phyloP scores from a whole-genome alignment of 2,329 filamentous ascomycete species.

The Cordyceps militaris region DNA sequence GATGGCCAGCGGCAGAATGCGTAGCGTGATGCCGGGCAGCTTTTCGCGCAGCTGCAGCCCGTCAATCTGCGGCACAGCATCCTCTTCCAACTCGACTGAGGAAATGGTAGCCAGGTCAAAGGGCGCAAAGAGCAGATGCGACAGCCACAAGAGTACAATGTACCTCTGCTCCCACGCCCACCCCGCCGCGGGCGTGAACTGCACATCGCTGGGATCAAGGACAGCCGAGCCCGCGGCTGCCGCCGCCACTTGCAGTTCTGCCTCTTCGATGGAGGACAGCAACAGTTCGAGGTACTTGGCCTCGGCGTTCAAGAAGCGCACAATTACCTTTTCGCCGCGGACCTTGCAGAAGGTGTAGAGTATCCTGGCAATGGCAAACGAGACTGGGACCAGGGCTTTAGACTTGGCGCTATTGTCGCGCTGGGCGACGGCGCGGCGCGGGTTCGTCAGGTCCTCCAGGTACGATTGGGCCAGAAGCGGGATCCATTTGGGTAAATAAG shows the following conservation, averaged over 20 bases:
- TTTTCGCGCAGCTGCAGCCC: constrained; percentile 50
- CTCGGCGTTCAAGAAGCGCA: constrained; percentile 86
- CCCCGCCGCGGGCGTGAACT: constrained; percentile 14
- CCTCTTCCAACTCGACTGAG: constrained; percentile 43
- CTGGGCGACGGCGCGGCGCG: constrained; percentile 21
- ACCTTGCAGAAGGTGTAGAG: constrained; percentile 93
- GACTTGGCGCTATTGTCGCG: constrained; percentile 22
- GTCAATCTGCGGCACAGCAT: constrained; percentile 33
- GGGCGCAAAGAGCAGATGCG: constrained; percentile 73
- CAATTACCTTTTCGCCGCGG: constrained; percentile 84
- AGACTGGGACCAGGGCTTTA: constrained; percentile 47
- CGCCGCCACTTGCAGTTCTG: constrained; percentile 28
- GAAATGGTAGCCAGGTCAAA: constrained; percentile 90
- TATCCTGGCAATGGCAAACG: constrained; percentile 67
- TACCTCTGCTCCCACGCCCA: constrained; percentile 87
- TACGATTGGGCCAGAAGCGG: constrained; percentile 70
- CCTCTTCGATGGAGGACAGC: constrained; percentile 63
- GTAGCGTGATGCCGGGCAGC: constrained; percentile 62
- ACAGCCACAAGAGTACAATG: constrained; percentile 79
- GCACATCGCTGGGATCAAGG: constrained; percentile 8
- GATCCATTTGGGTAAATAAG: constrained; percentile 69
- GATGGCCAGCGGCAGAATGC: constrained; percentile 64
- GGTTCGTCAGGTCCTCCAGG: constrained; percentile 53
- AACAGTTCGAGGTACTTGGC: constrained; percentile 77
- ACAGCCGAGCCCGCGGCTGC: constrained; percentile 9